Evolutionary conservation across 148 eudicot species (phyloP).

Genomic region (Rhododendron kiyosumense): DNA sequence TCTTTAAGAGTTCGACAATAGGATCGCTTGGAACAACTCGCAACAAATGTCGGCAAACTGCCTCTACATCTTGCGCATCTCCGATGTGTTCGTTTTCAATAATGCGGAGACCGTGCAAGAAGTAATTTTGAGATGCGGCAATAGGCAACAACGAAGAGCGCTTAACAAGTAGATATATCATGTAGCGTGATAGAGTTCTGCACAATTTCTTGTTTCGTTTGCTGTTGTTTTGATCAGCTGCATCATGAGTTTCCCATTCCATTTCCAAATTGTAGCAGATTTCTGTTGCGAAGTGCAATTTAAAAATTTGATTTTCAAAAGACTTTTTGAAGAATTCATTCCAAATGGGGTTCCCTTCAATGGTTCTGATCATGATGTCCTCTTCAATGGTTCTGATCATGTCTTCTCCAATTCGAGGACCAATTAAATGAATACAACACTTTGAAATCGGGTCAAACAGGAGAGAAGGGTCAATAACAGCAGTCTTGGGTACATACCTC

Average conservation of each 20-base stretch:
- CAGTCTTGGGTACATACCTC: not conserved
- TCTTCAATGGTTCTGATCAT: no score
- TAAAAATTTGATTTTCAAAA: no score
- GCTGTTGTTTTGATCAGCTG: no score
- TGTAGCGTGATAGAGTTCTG: not conserved
- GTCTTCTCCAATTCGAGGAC: no score
- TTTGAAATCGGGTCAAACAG: not conserved
- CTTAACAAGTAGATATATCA: not conserved
- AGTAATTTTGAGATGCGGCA: no score
- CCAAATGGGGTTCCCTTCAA: not conserved
- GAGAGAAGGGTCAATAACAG: not conserved
- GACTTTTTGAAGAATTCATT: not conserved
- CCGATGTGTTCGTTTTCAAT: accelerated
- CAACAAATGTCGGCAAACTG: not conserved
- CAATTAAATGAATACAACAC: not conserved
- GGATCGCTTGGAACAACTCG: no score
- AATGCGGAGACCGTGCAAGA: no score
- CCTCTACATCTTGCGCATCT: not conserved
- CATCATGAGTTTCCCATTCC: not conserved
- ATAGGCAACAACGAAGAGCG: not conserved
- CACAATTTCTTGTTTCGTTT: not conserved
- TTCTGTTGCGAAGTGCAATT: no score
- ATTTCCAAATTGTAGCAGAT: no score
- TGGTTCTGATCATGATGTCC: not conserved
- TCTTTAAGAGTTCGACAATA: no score